Percentiles rank a stretch among this genome's conserved stretches.
Conservation (phyloP, 805 yeast species). For the Myxozyma sirexii region DNA sequence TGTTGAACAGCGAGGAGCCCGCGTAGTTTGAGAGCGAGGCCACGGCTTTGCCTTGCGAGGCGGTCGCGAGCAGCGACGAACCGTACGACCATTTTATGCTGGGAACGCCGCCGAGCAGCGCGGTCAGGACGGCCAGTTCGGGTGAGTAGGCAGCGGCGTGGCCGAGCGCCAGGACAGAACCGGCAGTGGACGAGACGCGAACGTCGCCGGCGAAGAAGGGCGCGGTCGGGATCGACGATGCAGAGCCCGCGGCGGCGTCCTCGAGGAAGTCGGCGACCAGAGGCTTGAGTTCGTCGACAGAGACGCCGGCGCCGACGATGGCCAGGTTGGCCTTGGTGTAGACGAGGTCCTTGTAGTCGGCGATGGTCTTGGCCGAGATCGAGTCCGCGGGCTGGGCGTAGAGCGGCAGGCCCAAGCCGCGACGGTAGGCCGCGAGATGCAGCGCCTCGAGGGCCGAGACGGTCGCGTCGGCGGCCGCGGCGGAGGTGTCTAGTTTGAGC, state of each 20-base stretch:
- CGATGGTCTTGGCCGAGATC: constrained; percentile 64
- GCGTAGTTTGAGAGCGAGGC: constrained; percentile 64
- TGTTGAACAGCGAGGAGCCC: constrained; percentile 79
- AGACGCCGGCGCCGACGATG: constrained; percentile 73
- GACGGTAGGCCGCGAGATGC: constrained; percentile 80
- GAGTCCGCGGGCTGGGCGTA: constrained; percentile 66
- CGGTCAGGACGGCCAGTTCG: constrained; percentile 71
- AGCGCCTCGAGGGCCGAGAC: constrained; percentile 74
- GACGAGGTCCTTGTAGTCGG: constrained; percentile 63
- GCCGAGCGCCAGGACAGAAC: constrained; percentile 76
- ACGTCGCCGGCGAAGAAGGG: constrained; percentile 64
- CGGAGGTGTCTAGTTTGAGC: constrained; percentile 64
- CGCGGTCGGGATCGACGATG: constrained; percentile 48
- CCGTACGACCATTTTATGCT: constrained; percentile 59
- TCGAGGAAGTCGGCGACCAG: constrained; percentile 62
- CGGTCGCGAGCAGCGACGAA: constrained; percentile 54
- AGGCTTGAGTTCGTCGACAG: constrained; percentile 65
- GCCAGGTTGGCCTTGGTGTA: constrained; percentile 73
- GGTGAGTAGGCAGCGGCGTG: constrained; percentile 69
- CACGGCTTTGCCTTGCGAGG: constrained; percentile 47
- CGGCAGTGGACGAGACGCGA: constrained; percentile 60
- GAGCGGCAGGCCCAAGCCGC: constrained; percentile 83
- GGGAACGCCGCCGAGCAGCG: constrained; percentile 55
- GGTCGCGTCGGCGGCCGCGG: constrained; percentile 54
- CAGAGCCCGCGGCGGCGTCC: constrained; percentile 61